Evolutionary conservation across 2,329 filamentous ascomycete genomes (phyloP), one percentile per base, ranked within the genome.

Genomic region (Lachnellula hyalina): DNA sequence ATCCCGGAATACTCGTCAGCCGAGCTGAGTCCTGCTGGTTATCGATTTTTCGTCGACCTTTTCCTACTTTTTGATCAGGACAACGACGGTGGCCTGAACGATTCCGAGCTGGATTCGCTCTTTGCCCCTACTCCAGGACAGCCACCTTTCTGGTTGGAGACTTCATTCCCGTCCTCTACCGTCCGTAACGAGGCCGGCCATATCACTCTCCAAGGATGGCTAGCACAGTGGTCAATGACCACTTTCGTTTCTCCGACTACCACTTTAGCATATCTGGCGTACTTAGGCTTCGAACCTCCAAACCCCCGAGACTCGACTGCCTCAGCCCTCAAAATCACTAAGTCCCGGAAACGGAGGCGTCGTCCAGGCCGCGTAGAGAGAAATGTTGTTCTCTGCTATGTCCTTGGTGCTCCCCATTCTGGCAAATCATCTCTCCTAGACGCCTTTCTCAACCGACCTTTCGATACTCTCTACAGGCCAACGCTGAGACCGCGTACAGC

Each of bases 221-320:
- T 99, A 38, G 94, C 94, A 4, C 94, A 99, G 67, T 99, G 94
- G 94, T 96, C 92, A 70, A 99, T 99, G 94, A 99, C 94, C 0
- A 99, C 94, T 0, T 99, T 97, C 66, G 84, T 95, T 57, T 92
- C 95, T 54, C 93, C 94, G 12, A 95, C 94, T 69, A 96, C 90
- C 0, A 97, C 94, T 0, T 79, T 99, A 4, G 92, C 95, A 64
- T 99, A 99, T 70, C 83, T 99, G 2, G 94, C 94, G 3, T 96
- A 96, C 68, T 84, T 99, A 2, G 94, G 94, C 1, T 99, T 96
- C 66, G 94, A 97, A 68, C 86, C 89, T 2, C 77, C 83, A 63
- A 89, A 88, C 62, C 77, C 81, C n/a, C 87, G 87, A 55, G 86
- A 87, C 40, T 85, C 86, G 0, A 90, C 89, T 1, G 90, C 90